Conservation (phyloP, 75 land plant genomes). For the Pinus albicaulis region DNA sequence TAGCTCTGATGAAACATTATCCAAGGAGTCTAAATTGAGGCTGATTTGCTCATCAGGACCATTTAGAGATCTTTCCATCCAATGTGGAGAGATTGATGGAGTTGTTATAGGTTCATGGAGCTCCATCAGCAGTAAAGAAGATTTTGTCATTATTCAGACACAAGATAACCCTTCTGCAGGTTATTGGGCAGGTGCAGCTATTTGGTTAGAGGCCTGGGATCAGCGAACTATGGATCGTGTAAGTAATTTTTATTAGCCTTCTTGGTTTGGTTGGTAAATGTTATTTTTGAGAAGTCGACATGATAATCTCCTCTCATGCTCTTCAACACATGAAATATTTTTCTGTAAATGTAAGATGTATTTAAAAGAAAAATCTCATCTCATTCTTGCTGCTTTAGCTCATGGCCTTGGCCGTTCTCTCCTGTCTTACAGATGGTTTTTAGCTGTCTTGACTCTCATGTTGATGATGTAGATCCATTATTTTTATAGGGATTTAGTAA, state of each 20-base stretch:
- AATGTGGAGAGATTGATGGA: slow-evolving; percentile 94
- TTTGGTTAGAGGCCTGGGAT: slow-evolving; percentile 93
- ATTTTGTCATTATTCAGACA: slow-evolving; percentile 12
- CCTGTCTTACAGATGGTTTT: not conserved
- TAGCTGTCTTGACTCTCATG: not conserved
- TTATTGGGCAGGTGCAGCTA: slow-evolving; percentile 87
- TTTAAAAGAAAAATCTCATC: not conserved
- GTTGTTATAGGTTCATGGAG: slow-evolving; percentile 89
- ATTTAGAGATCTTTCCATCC: slow-evolving; percentile 25
- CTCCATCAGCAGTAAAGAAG: slow-evolving; percentile 19
- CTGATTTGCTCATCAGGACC: slow-evolving; percentile 23
- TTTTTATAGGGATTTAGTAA: not conserved
- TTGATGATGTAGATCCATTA: not conserved
- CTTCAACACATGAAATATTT: too few relatives aligned
- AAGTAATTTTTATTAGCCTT: slow-evolving; percentile 13
- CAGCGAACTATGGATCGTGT: slow-evolving; percentile 80
- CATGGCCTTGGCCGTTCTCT: not conserved
- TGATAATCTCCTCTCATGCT: too few relatives aligned
- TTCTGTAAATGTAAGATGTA: too few relatives aligned
- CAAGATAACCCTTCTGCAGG: slow-evolving; percentile 43
- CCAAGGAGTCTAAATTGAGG: slow-evolving; percentile 15
- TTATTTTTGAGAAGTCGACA: not conserved
- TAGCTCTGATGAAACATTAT: slow-evolving; percentile 14
- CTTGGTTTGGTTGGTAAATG: slow-evolving; percentile 2
- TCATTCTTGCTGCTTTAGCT: not conserved